Evolutionary conservation across 2,329 filamentous ascomycete genomes (phyloP).

Genomic region (Monosporascus sp.): DNA sequence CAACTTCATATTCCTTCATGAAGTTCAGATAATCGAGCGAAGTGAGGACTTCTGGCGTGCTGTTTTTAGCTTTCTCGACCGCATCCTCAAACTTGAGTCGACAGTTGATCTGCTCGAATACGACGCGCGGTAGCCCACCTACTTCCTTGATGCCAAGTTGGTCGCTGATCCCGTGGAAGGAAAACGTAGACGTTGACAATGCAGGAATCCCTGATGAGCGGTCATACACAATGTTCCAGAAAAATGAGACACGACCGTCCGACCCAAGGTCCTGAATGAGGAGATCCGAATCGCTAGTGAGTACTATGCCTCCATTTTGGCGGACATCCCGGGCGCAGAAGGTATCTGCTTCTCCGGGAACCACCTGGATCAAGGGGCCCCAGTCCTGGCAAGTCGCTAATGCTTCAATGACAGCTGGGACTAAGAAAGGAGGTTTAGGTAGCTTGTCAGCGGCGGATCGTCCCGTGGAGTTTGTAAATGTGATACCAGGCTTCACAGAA

Average conservation of each 20-base stretch:
- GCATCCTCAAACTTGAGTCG: conserved; percentile 13
- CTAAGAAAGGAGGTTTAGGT: conserved; percentile 60
- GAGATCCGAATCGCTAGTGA: conserved; percentile 87
- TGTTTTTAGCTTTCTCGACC: conserved; percentile 15
- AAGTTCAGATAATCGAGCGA: conserved; percentile 16
- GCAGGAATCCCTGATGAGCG: conserved; percentile 6
- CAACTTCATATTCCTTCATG: conserved; percentile 16
- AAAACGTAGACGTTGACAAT: conserved; percentile 31
- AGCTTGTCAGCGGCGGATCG: conserved; percentile 17
- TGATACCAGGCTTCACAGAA: conserved; percentile 7
- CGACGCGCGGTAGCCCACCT: conserved; percentile 24
- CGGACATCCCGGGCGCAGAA: conserved; percentile 67
- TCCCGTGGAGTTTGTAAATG: conserved; percentile 1
- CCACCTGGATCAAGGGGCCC: conserved; percentile 44
- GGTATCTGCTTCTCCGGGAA: conserved; percentile 79
- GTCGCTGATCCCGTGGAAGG: conserved; percentile 20
- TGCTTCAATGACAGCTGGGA: conserved; percentile 70
- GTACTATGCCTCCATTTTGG: conserved; percentile 47
- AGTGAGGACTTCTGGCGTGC: background rate
- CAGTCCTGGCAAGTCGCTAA: conserved; percentile 45
- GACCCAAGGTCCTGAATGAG: conserved; percentile 65
- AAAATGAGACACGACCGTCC: conserved; percentile 59
- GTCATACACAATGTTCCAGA: conserved; percentile 52
- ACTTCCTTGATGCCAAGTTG: conserved; percentile 17
- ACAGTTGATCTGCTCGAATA: conserved; percentile 22